Percentiles rank a stretch among this genome's conserved stretches.
Conservation (phyloP, 192 early-diverging fungal genomes). For the Dissophora globulifera region DNA sequence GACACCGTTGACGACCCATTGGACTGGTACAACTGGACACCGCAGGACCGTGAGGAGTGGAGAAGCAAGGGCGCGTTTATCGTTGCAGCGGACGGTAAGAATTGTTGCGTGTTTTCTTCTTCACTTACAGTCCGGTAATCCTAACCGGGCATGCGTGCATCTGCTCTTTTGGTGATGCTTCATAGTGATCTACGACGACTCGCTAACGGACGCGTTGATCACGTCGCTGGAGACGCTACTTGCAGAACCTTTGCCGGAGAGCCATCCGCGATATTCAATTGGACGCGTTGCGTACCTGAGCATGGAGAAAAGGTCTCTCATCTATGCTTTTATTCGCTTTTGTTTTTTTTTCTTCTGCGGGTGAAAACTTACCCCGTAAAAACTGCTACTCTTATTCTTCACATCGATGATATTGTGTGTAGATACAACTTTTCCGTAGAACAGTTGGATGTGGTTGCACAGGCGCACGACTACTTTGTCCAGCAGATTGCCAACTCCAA, state of each 20-base stretch:
- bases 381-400: neutral
- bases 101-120: neutral
- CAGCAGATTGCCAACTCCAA: constrained; percentile 8
- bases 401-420: neutral
- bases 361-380: too few species aligned
- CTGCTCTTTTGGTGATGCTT: neutral
- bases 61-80: constrained; percentile 28
- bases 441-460: constrained; percentile 35
- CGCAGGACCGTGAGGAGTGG: constrained; percentile 17
- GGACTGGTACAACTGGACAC: constrained; percentile 23
- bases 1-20: neutral
- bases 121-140: neutral
- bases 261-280: constrained; percentile 14
- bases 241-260: constrained; percentile 13
- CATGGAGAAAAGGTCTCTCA: constrained; percentile 43
- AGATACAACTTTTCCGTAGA: constrained; percentile 46
- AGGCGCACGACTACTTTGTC: constrained; percentile 44
- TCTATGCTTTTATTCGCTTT: neutral
- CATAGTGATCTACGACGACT: constrained; percentile 46
- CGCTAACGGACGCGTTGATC: constrained; percentile 35
- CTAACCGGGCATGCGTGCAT: too few species aligned
- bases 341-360: too few species aligned
- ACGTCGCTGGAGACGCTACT: constrained; percentile 28
- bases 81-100: constrained; percentile 42
- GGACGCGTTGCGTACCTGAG: constrained; percentile 35